Percentiles rank a stretch among this genome's conserved stretches.
These are phyloP conservation scores for Xylaria sp. DNA, from an alignment of 2,329 filamentous ascomycete genomes.

Conservation along the genomic window DNA sequence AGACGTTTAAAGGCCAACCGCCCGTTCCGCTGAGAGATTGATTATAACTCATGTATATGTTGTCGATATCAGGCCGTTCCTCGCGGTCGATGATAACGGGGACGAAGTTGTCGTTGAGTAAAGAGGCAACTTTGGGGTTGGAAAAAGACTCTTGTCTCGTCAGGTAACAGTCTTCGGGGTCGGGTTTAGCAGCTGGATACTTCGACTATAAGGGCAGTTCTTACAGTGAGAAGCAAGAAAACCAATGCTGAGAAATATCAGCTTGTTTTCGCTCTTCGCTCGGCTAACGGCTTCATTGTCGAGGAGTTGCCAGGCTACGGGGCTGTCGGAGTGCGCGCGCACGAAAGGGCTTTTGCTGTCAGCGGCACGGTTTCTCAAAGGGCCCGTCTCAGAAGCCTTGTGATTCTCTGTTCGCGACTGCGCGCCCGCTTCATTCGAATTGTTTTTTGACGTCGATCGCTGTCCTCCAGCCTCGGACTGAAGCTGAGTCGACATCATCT, in stretches of 20 bases:
- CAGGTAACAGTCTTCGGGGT: conserved; percentile 73
- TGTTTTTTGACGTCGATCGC: conserved; percentile 2
- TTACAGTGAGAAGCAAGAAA: conserved; percentile 94
- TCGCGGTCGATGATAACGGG: conserved; percentile 93
- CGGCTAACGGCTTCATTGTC: conserved; percentile 74
- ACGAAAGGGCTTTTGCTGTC: conserved; percentile 59
- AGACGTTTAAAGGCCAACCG: conserved; percentile 96
- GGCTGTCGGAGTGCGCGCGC: conserved; percentile 75
- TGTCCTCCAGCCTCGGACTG: conserved; percentile 23
- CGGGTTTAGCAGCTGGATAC: conserved; percentile 9
- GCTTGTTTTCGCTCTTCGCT: conserved; percentile 79
- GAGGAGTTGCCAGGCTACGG: conserved; percentile 91
- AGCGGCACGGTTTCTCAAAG: conserved; percentile 42
- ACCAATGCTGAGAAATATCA: conserved; percentile 92
- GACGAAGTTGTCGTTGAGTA: conserved; percentile 86
- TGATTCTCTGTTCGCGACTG: conserved; percentile 9
- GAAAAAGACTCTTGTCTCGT: conserved; percentile 93
- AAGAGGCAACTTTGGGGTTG: conserved; percentile 74
- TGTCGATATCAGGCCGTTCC: conserved; percentile 89
- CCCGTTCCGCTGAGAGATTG: conserved; percentile 88
- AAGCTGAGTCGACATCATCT: conserved; percentile 40
- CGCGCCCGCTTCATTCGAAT: conserved; percentile 7
- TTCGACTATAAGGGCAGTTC: conserved; percentile 36
- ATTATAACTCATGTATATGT: conserved; percentile 98
- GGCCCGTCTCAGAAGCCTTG: conserved; percentile 10